A percentile compares a stretch with the other conserved stretches of the same genome.
These are phyloP conservation scores for Haplosporangium sp. DNA, from an alignment of 371 early-diverging fungal species.

Conservation along the genomic window DNA sequence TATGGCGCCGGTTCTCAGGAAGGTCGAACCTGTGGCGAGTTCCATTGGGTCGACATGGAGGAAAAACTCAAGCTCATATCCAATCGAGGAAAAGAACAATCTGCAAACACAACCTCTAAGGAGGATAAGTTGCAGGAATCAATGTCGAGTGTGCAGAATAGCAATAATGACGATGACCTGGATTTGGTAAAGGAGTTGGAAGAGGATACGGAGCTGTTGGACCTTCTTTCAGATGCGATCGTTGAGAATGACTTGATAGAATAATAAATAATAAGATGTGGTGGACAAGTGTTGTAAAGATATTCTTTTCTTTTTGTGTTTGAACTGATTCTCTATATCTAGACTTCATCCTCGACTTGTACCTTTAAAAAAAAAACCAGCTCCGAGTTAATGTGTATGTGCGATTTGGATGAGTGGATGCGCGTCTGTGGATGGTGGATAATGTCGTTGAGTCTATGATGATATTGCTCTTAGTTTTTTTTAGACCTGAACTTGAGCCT, in stretches of 20 bases:
- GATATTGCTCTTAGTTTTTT: not conserved
- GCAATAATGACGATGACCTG: not conserved
- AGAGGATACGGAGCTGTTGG: constrained; percentile 3
- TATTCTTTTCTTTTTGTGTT: constrained; percentile 5
- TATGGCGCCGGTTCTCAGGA: constrained; percentile 49
- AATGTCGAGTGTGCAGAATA: not conserved
- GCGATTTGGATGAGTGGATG: not conserved
- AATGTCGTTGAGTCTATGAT: no score
- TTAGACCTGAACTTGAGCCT: constrained; percentile 30
- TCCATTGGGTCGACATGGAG: constrained; percentile 57
- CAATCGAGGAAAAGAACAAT: not conserved
- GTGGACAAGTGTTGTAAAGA: not conserved
- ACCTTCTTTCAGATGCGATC: constrained; percentile 7
- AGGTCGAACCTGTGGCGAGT: constrained; percentile 53
- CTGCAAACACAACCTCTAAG: no score
- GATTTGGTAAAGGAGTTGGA: constrained; percentile 24
- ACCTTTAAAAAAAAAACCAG: not conserved
- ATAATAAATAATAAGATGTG: not conserved
- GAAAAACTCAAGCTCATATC: constrained; percentile 22
- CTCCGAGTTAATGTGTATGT: not conserved
- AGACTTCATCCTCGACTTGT: not conserved
- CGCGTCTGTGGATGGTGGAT: not conserved
- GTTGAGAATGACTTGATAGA: constrained; percentile 11
- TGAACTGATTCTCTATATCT: constrained; percentile 7
- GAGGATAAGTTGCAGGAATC: not conserved